Evolutionary conservation across 2,329 filamentous ascomycete genomes (phyloP).

Genomic region (Aspergillus tubingensis): DNA sequence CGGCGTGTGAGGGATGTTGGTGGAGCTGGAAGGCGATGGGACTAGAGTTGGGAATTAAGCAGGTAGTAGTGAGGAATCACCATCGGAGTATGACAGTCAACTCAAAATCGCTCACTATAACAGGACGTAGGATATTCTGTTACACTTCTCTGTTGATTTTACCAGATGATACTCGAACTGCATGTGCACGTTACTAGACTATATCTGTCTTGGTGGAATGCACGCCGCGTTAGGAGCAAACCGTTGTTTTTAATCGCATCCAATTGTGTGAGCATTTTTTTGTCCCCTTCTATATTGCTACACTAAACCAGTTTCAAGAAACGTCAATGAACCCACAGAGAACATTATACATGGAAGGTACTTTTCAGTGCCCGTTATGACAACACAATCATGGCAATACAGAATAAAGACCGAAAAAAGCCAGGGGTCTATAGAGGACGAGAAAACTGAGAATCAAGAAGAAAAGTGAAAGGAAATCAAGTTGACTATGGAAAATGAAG

Average conservation of each 20-base stretch:
- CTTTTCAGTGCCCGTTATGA: neutral
- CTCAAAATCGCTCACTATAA: no score
- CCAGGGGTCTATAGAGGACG: slow-evolving; percentile 15
- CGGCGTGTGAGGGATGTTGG: neutral
- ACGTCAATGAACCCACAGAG: neutral
- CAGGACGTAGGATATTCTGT: no score
- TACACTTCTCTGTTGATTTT: no score
- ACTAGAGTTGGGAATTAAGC: neutral
- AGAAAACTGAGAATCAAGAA: slow-evolving; percentile 14
- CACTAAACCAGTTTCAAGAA: slow-evolving; percentile 11
- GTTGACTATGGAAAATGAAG: slow-evolving; percentile 27
- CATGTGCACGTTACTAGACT: no score
- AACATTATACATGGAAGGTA: neutral
- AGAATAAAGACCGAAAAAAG: neutral
- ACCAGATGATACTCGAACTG: no score
- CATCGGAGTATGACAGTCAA: neutral
- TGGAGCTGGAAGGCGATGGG: neutral
- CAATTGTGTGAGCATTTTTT: neutral
- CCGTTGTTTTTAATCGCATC: no score
- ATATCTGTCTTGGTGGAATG: no score
- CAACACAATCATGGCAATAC: slow-evolving; percentile 2
- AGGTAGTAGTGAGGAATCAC: neutral
- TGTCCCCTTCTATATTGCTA: slow-evolving; percentile 5
- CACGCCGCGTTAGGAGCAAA: neutral
- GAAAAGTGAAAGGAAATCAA: slow-evolving; percentile 14